Conservation (phyloP, 169 alveolate species). For the Toxoplasma gondii region DNA sequence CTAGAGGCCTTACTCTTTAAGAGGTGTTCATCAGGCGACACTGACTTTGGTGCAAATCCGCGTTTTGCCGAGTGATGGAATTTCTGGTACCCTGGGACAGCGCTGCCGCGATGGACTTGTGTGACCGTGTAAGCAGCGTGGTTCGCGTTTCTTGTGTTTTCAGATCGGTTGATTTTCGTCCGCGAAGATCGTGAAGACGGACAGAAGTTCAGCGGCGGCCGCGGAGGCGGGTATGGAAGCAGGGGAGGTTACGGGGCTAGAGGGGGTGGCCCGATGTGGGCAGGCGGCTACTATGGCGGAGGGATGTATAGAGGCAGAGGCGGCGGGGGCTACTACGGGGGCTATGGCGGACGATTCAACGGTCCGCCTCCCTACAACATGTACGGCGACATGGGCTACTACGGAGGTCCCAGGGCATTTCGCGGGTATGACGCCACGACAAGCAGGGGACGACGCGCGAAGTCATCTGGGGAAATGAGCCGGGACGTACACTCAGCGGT, state of each 20-base stretch:
- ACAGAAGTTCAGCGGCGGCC: slow-evolving; percentile 58
- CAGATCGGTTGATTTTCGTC: slow-evolving; percentile 71
- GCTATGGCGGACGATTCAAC: slow-evolving; percentile 34
- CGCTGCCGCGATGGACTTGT: too few relatives aligned
- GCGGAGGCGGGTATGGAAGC: slow-evolving; percentile 51
- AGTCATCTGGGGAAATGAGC: not conserved
- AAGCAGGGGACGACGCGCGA: not conserved
- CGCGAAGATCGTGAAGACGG: slow-evolving; percentile 75
- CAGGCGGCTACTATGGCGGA: slow-evolving; percentile 36
- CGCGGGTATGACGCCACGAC: slow-evolving; percentile 25
- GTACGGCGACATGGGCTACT: not conserved
- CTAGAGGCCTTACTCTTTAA: too few relatives aligned
- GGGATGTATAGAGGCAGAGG: slow-evolving; percentile 32
- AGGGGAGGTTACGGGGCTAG: not conserved
- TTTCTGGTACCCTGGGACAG: too few relatives aligned
- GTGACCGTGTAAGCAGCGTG: not conserved
- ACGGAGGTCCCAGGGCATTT: slow-evolving; percentile 30
- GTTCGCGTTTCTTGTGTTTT: not conserved
- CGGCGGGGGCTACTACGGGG: slow-evolving; percentile 10
- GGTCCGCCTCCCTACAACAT: slow-evolving; percentile 40
- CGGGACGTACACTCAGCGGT: not conserved
- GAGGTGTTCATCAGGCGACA: too few relatives aligned
- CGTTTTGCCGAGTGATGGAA: too few relatives aligned
- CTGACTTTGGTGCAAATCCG: too few relatives aligned
- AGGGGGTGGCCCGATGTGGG: slow-evolving; percentile 38